Evolutionary conservation across 2,329 filamentous ascomycete genomes (phyloP).

Genomic region (Exophiala dermatitidis): DNA sequence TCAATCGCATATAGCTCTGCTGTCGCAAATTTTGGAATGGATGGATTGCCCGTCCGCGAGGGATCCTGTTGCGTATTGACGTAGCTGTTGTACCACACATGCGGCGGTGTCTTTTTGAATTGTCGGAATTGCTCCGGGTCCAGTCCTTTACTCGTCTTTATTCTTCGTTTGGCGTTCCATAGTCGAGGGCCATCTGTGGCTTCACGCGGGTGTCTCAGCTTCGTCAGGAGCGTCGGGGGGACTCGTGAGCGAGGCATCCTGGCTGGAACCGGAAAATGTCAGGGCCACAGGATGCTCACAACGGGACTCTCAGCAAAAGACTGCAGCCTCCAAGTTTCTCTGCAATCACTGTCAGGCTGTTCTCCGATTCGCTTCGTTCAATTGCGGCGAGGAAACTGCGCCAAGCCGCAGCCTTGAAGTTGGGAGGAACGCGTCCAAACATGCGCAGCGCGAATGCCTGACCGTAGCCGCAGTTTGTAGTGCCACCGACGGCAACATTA

Average conservation of each 20-base stretch:
- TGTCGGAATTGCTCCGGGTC: not conserved
- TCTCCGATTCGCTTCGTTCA: too few species aligned
- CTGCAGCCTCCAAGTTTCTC: too few species aligned
- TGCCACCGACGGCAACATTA: too few species aligned
- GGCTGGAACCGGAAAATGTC: not conserved
- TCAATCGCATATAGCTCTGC: conserved; percentile 1
- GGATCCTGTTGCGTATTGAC: not conserved
- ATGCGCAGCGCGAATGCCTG: not conserved
- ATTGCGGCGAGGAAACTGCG: not conserved
- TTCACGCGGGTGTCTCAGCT: not conserved
- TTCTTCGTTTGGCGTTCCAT: conserved; percentile 26
- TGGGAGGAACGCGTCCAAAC: not conserved
- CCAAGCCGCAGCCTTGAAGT: not conserved
- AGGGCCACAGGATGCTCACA: too few species aligned
- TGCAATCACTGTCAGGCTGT: too few species aligned
- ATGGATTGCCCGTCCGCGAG: not conserved
- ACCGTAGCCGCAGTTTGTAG: not conserved
- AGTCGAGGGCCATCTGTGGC: conserved; percentile 17
- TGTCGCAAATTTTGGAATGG: not conserved
- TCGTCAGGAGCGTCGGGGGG: conserved; percentile 15
- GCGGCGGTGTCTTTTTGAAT: conserved; percentile 3
- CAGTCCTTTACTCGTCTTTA: conserved; percentile 17
- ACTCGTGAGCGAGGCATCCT: conserved; percentile 19
- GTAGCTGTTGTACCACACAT: conserved; percentile 1
- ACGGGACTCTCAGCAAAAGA: too few species aligned